Evolutionary conservation across 148 eudicot genomes (phyloP).

Genomic region (Gaultheria prostrata): DNA sequence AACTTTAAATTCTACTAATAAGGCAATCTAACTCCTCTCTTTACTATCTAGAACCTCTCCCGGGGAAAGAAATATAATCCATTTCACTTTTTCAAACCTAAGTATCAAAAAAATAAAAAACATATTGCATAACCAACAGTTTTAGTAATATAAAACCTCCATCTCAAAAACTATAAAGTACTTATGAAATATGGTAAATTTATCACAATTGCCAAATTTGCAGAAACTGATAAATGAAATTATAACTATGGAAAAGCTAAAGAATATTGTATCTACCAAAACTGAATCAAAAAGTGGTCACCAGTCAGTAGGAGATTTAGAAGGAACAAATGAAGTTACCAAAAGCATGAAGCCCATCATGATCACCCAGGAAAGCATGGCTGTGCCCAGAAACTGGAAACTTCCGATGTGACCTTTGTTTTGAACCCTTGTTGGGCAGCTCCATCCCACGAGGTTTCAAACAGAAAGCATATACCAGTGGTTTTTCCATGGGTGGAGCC

Average conservation of each 20-base stretch:
- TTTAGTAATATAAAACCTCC: not conserved
- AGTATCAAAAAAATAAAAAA: not conserved
- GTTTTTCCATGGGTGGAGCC: conserved; percentile 56
- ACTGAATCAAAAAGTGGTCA: not conserved
- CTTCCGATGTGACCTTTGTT: conserved; percentile 79
- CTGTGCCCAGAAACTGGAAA: conserved; percentile 50
- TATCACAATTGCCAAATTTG: not conserved
- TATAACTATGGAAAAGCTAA: not conserved
- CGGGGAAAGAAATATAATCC: not conserved
- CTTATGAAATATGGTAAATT: not conserved
- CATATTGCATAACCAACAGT: not conserved
- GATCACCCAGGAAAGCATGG: conserved; percentile 46
- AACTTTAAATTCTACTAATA: not conserved
- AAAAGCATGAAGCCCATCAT: conserved; percentile 44
- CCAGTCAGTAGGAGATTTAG: not conserved
- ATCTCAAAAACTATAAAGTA: not conserved
- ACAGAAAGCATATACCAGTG: conserved; percentile 91
- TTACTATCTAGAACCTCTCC: not conserved
- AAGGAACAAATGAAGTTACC: conserved; percentile 38
- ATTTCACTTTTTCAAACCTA: not conserved
- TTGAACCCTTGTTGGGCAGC: conserved; percentile 71
- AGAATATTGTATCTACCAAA: not conserved
- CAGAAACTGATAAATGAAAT: not conserved
- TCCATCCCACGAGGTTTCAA: conserved; percentile 89
- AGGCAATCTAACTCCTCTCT: not conserved